Base-by-base conservation (phyloP, 2,329 filamentous ascomycete genomes). In the Cladophialophora bantiana region DNA sequence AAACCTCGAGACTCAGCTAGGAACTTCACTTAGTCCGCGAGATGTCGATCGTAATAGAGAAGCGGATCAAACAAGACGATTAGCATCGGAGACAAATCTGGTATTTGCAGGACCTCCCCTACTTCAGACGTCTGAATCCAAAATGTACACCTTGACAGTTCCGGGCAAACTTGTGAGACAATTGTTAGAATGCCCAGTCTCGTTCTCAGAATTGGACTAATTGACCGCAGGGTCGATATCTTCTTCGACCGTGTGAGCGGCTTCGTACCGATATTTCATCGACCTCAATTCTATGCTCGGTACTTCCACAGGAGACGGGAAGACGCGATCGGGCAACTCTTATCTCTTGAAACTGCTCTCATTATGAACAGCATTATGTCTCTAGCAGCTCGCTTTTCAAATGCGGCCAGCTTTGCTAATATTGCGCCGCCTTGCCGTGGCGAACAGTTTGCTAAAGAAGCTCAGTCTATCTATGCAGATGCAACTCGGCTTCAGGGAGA, bases 181-280 rank as follows among this genome's bases (percentile, higher is more conserved):
- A 48, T 20, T 48, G 42, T 48, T 7, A 48, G 42, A 20, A 20
- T 7, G 6, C 10, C 42, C 5, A 10, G 5, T 7, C 6, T 48
- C 7, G 4, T 7, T 7, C 4, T n/a, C n/a, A n/a, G 4, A 20
- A 18, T 20, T 48, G 42, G 42, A 48, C 42, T 48, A 48, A 48
- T 48, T 36, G n/a, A 35, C 5, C 10, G 6, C 13, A 60, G 58
- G 18, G 42, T 60, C 12, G 40, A 60, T 34, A 9, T 60, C 42
- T 60, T 60, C 42, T 60, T 60, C 31, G 32, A 20, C 45, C 48
- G 36, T 18, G 45, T 60, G 15, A 50, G 31, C 31, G 26, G 31
- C 15, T 60, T 60, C 45, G 15, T 60, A 20, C 58, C 58, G 7
- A 60, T 60, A 32, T 53, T 60, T 18, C 58, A 60, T 32, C 40